phyloP scores from a whole-genome alignment of 176 grass and related monocot genomes.

The Carex pumila region DNA sequence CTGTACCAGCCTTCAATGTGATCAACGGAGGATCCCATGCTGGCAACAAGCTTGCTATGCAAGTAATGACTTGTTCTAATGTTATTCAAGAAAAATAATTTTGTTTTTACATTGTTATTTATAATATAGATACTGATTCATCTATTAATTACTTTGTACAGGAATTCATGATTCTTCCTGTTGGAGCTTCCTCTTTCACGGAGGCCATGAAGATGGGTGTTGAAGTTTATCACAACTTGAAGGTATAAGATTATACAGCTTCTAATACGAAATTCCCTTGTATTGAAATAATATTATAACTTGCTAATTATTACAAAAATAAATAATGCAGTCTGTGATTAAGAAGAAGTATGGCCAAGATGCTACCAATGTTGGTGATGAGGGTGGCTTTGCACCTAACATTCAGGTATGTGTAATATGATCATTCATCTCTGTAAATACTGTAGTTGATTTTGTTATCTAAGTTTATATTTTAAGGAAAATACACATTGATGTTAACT shows the following conservation, averaged over 20 bases:
- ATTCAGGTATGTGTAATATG: conserved; percentile 58
- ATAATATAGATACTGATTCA: conserved; percentile 10
- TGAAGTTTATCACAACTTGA: conserved; percentile 90
- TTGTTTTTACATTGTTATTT: neutral
- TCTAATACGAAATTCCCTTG: neutral
- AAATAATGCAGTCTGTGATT: conserved; percentile 49
- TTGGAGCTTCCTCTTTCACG: conserved; percentile 81
- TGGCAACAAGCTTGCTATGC: conserved; percentile 71
- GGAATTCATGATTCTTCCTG: conserved; percentile 98
- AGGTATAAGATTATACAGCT: conserved; percentile 29
- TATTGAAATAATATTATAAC: neutral
- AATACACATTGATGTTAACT: neutral
- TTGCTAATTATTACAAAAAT: neutral
- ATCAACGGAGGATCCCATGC: conserved; percentile 97
- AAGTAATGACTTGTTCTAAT: neutral
- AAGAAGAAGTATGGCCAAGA: conserved; percentile 99
- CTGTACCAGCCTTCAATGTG: conserved; percentile 89
- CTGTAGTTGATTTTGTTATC: neutral
- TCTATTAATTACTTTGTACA: conserved; percentile 20
- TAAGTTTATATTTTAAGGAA: neutral
- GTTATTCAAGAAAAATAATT: neutral
- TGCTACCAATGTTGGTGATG: conserved; percentile 94
- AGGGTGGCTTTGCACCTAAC: conserved; percentile 95
- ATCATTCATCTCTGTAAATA: neutral
- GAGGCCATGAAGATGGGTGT: conserved; percentile 99